Evolutionary conservation across 108 stramenopile genomes (phyloP), one percentile per base, ranked within the genome.

Genomic region (Cyclotella sp.): DNA sequence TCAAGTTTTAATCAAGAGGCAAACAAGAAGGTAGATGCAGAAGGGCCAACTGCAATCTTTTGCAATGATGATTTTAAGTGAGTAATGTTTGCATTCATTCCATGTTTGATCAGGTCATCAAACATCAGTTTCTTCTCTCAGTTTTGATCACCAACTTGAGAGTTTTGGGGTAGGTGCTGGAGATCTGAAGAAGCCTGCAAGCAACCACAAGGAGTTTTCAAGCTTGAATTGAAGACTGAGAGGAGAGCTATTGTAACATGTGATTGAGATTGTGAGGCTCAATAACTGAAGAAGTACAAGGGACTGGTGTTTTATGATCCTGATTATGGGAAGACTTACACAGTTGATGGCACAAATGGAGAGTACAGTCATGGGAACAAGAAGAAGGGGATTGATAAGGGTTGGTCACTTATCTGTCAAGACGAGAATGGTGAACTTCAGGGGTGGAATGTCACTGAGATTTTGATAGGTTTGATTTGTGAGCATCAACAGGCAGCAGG

Each of bases 81-180:
- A 65, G 64, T 44, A 13, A 65, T 19, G 42, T 42, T 7, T 55
- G n/a, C n/a, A n/a, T n/a, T n/a, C n/a, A n/a, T 58, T 59, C 22
- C 42, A 41, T 43, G 63, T 22, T 54, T 54, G 7, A 7, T 54
- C 12, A 19, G 53, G 7, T n/a, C 7, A n/a, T 19, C 21, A 18
- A 10, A 54, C 53, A 18, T 19, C 7, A 13, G 6, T 54, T 54
- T 19, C 21, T 54, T 54, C 53, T n/a, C n/a, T 19, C n/a, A 77
- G 62, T 12, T 78, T 78, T 66, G 70, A 78, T 42, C 45, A 51
- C 22, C 70, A 72, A 45, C 51, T 78, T 5, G 70, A 70, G 58
- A 49, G 61, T 10, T 72, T 40, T 21, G 71, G 59, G 8, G 77
- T 71, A 18, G 69, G 71, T 49, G 43, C 46, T 28, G 39, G 3